phyloP scores from a whole-genome alignment of 306 rosid species.

The Castanea sativa region DNA sequence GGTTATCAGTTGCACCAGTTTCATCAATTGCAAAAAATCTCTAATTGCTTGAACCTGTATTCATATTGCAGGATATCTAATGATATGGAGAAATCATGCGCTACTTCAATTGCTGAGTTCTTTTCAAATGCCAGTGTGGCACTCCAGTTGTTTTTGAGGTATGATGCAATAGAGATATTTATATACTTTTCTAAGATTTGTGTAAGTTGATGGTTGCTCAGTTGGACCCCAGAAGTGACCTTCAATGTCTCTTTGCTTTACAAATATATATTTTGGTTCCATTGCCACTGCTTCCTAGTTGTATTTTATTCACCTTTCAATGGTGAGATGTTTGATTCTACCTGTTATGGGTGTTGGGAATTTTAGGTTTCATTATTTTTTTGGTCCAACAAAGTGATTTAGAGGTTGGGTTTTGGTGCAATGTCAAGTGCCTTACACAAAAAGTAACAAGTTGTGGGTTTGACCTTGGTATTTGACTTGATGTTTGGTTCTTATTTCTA shows the following conservation, averaged over 20 bases:
- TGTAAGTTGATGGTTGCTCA: not conserved
- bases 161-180: slow-evolving; percentile 15
- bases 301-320: not conserved
- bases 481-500: too few species aligned
- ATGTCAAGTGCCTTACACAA: too few species aligned
- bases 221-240: not conserved
- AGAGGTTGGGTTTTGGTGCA: too few species aligned
- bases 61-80: slow-evolving; percentile 45
- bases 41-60: slow-evolving; percentile 21
- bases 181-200: not conserved
- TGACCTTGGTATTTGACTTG: too few species aligned
- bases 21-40: not conserved
- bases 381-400: not conserved
- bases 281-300: not conserved
- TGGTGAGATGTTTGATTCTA: not conserved
- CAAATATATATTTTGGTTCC: not conserved
- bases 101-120: slow-evolving; percentile 36
- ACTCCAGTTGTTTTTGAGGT: slow-evolving; percentile 40
- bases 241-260: not conserved
- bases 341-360: not conserved
- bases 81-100: slow-evolving; percentile 29
- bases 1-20: not conserved
- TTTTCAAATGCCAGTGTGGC: slow-evolving; percentile 36
- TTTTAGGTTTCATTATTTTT: not conserved
- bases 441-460: too few species aligned